phyloP scores from a whole-genome alignment of 768 basidiomycete species.

The Suillus fuscotomentosus region DNA sequence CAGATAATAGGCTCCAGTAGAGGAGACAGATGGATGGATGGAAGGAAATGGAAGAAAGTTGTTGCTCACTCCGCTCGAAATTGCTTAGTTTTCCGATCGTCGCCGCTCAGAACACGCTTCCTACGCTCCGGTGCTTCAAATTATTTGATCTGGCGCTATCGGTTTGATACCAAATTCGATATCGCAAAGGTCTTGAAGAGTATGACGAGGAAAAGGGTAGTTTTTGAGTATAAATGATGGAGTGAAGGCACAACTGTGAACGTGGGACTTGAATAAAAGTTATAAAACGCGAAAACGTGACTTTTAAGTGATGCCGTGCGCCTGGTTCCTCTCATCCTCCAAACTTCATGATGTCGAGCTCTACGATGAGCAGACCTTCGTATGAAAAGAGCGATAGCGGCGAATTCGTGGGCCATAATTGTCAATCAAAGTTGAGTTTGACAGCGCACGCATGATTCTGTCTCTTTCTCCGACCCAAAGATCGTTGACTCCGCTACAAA shows the following conservation, averaged over 20 bases:
- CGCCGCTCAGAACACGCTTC: conserved; percentile 34
- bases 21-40: conserved; percentile 4
- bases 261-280: conserved; percentile 30
- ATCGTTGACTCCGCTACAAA: conserved; percentile 35
- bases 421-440: conserved; percentile 12
- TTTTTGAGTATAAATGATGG: conserved; percentile 13
- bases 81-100: conserved; percentile 36
- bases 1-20: neutral
- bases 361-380: conserved; percentile 17
- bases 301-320: conserved; percentile 18
- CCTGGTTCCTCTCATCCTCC: conserved; percentile 5
- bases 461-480: conserved; percentile 33
- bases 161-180: conserved; percentile 5
- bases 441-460: conserved; percentile 20
- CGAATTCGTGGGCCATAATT: conserved; percentile 25
- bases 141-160: conserved; percentile 11
- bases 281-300: neutral
- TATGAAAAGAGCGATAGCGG: conserved; percentile 3
- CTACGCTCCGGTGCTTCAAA: conserved; percentile 15
- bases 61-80: conserved; percentile 35
- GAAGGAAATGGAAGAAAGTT: conserved; percentile 12
- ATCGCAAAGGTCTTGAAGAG: conserved; percentile 8
- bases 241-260: conserved; percentile 27
- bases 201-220: conserved; percentile 4
- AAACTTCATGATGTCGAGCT: conserved; percentile 14